Evolutionary conservation across 345 rosid species (phyloP).

Genomic region (Linum usitatissimum): DNA sequence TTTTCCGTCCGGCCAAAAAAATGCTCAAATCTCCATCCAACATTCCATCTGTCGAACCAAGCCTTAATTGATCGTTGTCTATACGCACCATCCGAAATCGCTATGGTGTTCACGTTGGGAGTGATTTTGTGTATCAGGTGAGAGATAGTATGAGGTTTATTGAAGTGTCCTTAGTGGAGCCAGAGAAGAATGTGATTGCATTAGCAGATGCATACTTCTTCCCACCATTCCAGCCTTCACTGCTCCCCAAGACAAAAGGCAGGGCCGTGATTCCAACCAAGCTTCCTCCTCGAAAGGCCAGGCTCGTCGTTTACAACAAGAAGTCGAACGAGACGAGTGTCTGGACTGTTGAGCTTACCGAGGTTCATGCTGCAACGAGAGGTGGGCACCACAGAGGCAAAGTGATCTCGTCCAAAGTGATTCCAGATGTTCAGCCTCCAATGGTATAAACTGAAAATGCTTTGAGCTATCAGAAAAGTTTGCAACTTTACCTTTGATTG

Average conservation of each 20-base stretch:
- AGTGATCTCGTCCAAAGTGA: constrained; percentile 61
- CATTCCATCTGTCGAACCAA: no score
- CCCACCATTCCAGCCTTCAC: constrained; percentile 88
- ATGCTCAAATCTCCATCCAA: no score
- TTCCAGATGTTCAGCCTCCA: constrained; percentile 88
- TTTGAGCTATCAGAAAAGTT: neutral
- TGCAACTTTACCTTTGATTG: constrained; percentile 10
- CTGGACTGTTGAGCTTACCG: constrained; percentile 76
- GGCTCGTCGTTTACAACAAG: constrained; percentile 71
- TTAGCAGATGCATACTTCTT: constrained; percentile 88
- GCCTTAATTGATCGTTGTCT: no score
- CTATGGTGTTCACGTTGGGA: constrained; percentile 8
- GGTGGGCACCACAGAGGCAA: constrained; percentile 96
- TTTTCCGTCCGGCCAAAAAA: no score
- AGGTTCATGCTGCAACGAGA: constrained; percentile 82
- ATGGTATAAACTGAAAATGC: constrained; percentile 33
- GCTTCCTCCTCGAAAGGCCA: constrained; percentile 83
- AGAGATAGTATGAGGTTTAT: constrained; percentile 88
- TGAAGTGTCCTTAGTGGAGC: constrained; percentile 73
- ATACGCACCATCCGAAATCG: neutral
- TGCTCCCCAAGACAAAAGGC: constrained; percentile 67
- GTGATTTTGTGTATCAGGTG: constrained; percentile 36
- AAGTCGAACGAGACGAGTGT: constrained; percentile 74
- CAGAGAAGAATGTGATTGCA: constrained; percentile 71
- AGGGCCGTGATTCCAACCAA: constrained; percentile 75